A percentile compares a stretch with the other conserved stretches of the same genome.
phyloP scores from a whole-genome alignment of 192 early-diverging fungal genomes.

The Oehlia diaphana region DNA sequence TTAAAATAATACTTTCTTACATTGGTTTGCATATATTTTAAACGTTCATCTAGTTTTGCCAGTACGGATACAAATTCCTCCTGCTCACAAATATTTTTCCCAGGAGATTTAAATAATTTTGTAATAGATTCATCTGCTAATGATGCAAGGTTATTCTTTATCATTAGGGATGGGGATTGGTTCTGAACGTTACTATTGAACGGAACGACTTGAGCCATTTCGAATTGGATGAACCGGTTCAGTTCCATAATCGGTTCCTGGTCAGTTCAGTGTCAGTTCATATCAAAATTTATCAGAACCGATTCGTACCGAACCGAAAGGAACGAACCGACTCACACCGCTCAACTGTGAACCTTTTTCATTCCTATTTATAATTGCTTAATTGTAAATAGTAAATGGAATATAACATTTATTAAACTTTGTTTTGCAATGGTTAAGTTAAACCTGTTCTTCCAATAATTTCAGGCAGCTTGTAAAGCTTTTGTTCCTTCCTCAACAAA shows the following conservation, averaged over 20 bases:
- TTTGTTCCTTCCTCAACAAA: constrained; percentile 78
- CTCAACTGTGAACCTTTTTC: no score
- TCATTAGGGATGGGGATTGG: no score
- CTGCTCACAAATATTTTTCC: constrained; percentile 80
- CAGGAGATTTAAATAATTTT: constrained; percentile 77
- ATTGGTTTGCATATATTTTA: constrained; percentile 74
- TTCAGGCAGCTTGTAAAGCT: constrained; percentile 78
- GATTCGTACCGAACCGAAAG: no score
- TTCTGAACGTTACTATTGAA: no score
- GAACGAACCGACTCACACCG: no score
- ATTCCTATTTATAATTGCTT: no score
- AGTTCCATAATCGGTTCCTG: no score
- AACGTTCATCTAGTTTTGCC: constrained; percentile 71
- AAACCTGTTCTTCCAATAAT: constrained; percentile 66
- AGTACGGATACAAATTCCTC: constrained; percentile 80
- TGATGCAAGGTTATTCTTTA: constrained; percentile 56
- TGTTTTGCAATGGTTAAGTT: background rate
- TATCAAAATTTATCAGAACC: no score
- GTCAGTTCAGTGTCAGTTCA: no score
- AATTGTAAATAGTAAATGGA: background rate
- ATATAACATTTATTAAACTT: no score
- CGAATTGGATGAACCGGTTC: no score
- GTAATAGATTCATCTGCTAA: constrained; percentile 72
- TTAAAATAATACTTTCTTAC: constrained; percentile 42
- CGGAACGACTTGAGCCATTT: no score